phyloP scores from a whole-genome alignment of 495 filamentous ascomycete species.

The Lasiosphaeria hispida region DNA sequence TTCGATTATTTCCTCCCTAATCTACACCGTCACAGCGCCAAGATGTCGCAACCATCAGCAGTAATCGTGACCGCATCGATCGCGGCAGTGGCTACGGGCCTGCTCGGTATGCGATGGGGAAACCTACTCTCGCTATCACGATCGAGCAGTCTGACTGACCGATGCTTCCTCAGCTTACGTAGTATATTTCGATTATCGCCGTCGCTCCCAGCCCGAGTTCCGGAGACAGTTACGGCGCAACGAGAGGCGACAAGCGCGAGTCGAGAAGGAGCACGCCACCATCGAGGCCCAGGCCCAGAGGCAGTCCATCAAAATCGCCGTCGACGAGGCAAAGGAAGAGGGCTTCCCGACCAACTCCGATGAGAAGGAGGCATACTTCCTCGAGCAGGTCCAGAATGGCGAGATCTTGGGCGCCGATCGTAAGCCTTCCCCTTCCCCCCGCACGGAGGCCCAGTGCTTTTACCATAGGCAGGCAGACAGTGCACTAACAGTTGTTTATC shows the following conservation, averaged over 20 bases:
- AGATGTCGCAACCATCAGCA: slow-evolving; percentile 10
- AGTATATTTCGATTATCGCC: slow-evolving; percentile 91
- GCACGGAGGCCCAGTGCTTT: background rate
- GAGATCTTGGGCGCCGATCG: slow-evolving; percentile 64
- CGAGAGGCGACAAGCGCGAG: slow-evolving; percentile 70
- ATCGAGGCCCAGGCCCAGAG: slow-evolving; percentile 66
- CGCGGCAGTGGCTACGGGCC: slow-evolving; percentile 70
- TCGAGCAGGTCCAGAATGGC: slow-evolving; percentile 85
- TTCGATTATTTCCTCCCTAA: background rate
- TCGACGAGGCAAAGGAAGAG: slow-evolving; percentile 78
- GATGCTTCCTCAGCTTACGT: slow-evolving; percentile 56
- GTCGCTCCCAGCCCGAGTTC: slow-evolving; percentile 83
- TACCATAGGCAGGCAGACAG: background rate
- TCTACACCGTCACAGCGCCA: background rate
- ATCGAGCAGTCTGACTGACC: slow-evolving; percentile 25
- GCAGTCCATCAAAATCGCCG: slow-evolving; percentile 64
- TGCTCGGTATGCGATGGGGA: slow-evolving; percentile 59
- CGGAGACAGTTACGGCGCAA: slow-evolving; percentile 79
- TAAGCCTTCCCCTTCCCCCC: slow-evolving; percentile 25
- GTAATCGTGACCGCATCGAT: slow-evolving; percentile 71
- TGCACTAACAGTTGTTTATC: too few relatives aligned
- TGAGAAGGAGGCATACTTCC: slow-evolving; percentile 81
- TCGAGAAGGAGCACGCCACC: slow-evolving; percentile 73
- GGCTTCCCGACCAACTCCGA: slow-evolving; percentile 89
- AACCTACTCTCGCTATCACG: slow-evolving; percentile 1